A percentile compares a stretch with the other conserved stretches of the same genome.
Evolutionary conservation across 345 rosid species (phyloP).

Genomic region (Turnera subulata): DNA sequence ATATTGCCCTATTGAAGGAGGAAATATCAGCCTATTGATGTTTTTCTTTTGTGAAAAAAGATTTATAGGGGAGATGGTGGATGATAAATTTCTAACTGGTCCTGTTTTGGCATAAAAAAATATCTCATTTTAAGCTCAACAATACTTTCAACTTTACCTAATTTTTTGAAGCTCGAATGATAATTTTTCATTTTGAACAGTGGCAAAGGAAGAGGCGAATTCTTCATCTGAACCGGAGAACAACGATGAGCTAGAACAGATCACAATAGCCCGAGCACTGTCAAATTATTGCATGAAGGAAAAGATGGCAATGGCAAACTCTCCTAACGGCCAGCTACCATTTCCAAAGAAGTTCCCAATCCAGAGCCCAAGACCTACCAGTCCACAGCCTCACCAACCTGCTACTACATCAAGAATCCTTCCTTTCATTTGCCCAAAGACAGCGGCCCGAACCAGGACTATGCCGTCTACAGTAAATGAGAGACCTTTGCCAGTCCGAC

Average conservation of each 20-base stretch:
- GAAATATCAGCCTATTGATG: no score
- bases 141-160: not conserved
- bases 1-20: no score
- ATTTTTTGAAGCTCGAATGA: not conserved
- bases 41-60: no score
- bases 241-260: constrained; percentile 91
- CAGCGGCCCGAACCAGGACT: constrained; percentile 52
- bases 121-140: no score
- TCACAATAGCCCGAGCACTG: constrained; percentile 79
- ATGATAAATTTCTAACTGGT: no score
- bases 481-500: constrained; percentile 10
- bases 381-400: constrained; percentile 61
- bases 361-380: constrained; percentile 76
- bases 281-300: constrained; percentile 71
- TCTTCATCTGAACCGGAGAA: constrained; percentile 72
- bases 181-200: constrained; percentile 36
- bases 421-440: constrained; percentile 72
- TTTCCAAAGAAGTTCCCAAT: constrained; percentile 62
- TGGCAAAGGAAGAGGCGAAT: constrained; percentile 90
- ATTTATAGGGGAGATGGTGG: no score
- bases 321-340: constrained; percentile 49
- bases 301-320: constrained; percentile 56
- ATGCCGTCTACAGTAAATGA: constrained; percentile 28
- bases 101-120: no score
- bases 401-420: constrained; percentile 80